Percentiles rank a stretch among this genome's conserved stretches.
These are phyloP conservation scores for Leccinellum luteum DNA, from an alignment of 768 basidiomycete genomes.

Conservation along the genomic window DNA sequence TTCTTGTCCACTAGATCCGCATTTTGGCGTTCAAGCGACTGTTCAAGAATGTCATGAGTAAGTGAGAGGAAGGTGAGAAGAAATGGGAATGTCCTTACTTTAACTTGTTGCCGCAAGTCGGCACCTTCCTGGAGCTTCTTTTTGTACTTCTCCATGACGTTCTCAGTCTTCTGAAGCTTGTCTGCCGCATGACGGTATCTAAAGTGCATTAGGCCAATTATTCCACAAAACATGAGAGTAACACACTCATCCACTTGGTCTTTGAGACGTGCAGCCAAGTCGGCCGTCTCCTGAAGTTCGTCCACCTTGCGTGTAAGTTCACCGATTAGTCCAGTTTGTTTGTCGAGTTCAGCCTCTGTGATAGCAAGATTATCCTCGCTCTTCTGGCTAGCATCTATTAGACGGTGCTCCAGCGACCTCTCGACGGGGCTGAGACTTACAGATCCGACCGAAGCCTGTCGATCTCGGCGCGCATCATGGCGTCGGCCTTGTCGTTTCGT, in stretches of 20 bases:
- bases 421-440: constrained; percentile 48
- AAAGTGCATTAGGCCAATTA: not conserved
- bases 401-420: constrained; percentile 4
- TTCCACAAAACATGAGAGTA: not conserved
- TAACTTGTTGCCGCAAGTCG: constrained; percentile 83
- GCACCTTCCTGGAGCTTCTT: constrained; percentile 96
- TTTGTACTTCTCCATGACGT: constrained; percentile 98
- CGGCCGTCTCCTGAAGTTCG: constrained; percentile 75
- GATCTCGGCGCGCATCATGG: constrained; percentile 75
- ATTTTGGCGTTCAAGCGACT: constrained; percentile 93
- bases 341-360: constrained; percentile 81
- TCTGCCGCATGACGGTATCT: constrained; percentile 93
- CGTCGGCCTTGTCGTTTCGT: constrained; percentile 71
- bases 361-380: constrained; percentile 89
- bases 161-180: constrained; percentile 89
- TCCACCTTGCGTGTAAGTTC: constrained; percentile 80
- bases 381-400: constrained; percentile 67
- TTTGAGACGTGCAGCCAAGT: constrained; percentile 76
- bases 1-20: constrained; percentile 89
- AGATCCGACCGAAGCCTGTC: constrained; percentile 79
- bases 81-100: constrained; percentile 43
- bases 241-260: constrained; percentile 91
- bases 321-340: constrained; percentile 61
- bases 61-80: not conserved
- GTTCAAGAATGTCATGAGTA: not conserved